A percentile compares a stretch with the other conserved stretches of the same genome.
These are phyloP conservation scores for Pythium aristosporum DNA, from an alignment of 352 stramenopile species.

Conservation along the genomic window DNA sequence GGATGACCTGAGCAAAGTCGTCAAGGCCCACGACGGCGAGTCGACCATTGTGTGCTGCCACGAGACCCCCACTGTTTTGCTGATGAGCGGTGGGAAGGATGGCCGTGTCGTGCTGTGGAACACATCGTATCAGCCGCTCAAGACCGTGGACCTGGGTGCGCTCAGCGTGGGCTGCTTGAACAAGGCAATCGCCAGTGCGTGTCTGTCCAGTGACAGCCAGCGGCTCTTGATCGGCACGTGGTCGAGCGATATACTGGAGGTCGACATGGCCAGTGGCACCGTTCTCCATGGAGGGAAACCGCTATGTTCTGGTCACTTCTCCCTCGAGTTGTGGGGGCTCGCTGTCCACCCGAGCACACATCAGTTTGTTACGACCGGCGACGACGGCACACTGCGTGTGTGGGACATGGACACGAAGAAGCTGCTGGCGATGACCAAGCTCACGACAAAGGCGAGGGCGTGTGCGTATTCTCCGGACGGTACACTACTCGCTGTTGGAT, in stretches of 20 bases:
- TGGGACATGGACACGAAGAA: slow-evolving; percentile 77
- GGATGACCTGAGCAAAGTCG: slow-evolving; percentile 41
- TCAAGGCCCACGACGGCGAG: slow-evolving; percentile 72
- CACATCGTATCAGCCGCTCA: slow-evolving; percentile 60
- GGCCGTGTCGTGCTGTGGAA: slow-evolving; percentile 73
- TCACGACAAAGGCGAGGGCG: slow-evolving; percentile 58
- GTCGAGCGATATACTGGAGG: slow-evolving; percentile 87
- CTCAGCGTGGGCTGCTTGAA: slow-evolving; percentile 39
- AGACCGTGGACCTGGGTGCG: slow-evolving; percentile 54
- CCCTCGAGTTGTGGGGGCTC: slow-evolving; percentile 79
- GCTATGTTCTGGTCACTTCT: slow-evolving; percentile 66
- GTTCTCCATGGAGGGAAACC: slow-evolving; percentile 39
- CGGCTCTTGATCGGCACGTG: slow-evolving; percentile 81
- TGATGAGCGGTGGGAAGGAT: slow-evolving; percentile 67
- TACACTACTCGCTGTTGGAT: slow-evolving; percentile 79
- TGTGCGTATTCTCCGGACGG: slow-evolving; percentile 89
- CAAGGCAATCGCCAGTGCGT: slow-evolving; percentile 45
- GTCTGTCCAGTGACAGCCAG: slow-evolving; percentile 38
- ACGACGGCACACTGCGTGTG: slow-evolving; percentile 79
- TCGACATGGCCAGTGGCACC: slow-evolving; percentile 40
- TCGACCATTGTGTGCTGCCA: slow-evolving; percentile 36
- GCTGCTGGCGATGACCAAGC: slow-evolving; percentile 35
- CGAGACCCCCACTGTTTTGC: slow-evolving; percentile 22
- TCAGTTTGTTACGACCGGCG: slow-evolving; percentile 70
- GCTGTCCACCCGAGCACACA: slow-evolving; percentile 63